These are phyloP conservation scores for Leucosporidium yakuticum DNA, from an alignment of 768 basidiomycete species.

Conservation along the genomic window DNA sequence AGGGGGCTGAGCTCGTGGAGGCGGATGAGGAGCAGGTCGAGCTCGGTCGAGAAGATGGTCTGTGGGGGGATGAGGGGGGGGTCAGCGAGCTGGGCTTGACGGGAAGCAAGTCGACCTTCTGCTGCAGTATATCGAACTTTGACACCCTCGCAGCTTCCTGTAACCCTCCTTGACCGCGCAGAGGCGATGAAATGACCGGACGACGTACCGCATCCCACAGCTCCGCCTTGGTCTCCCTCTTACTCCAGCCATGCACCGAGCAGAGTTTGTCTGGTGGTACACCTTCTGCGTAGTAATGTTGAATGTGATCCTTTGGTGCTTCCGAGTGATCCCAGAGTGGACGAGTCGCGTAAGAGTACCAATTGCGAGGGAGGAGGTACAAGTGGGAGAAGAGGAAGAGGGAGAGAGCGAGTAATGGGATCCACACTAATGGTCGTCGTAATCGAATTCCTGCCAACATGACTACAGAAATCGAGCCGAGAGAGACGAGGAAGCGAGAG, in stretches of 20 bases:
- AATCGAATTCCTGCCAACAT: too few species aligned
- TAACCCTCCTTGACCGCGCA: neutral
- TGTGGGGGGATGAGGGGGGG: neutral
- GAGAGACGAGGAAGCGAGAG: too few species aligned
- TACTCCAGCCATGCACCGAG: conserved; percentile 58
- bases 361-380: neutral
- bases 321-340: conserved; percentile 56
- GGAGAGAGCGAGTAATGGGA: too few species aligned
- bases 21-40: conserved; percentile 60
- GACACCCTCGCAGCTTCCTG: neutral
- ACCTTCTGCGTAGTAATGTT: conserved; percentile 58
- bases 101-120: too few species aligned
- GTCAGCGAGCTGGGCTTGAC: neutral
- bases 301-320: conserved; percentile 50
- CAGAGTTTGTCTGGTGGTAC: conserved; percentile 46
- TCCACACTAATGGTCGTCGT: too few species aligned
- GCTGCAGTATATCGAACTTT: neutral
- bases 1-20: conserved; percentile 57
- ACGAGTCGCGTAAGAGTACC: neutral
- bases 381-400: neutral
- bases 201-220: conserved; percentile 53
- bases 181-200: neutral
- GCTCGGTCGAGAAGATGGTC: conserved; percentile 55
- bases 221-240: conserved; percentile 42
- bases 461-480: too few species aligned